Conservation (phyloP, 768 basidiomycete genomes). For the Pholiota conissans region DNA sequence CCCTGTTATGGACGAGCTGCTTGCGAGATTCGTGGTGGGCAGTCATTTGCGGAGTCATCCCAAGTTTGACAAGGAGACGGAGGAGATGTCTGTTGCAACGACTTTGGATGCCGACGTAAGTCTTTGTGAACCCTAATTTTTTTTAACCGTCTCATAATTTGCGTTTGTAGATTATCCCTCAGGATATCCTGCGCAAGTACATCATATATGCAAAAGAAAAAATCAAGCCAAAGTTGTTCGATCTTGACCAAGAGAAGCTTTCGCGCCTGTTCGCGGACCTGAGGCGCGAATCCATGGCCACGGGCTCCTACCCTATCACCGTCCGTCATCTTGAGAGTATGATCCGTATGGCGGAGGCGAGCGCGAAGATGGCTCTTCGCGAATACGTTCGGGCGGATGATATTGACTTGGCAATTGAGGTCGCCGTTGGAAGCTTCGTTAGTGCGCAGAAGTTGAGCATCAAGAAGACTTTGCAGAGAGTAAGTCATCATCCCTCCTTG, state of each 20-base stretch:
- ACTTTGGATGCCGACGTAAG: constrained; percentile 87
- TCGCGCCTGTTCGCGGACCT: constrained; percentile 93
- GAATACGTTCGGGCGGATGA: constrained; percentile 97
- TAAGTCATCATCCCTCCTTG: constrained; percentile 36
- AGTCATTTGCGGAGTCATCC: constrained; percentile 95
- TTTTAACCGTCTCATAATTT: neutral
- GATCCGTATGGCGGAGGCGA: constrained; percentile 99
- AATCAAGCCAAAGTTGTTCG: constrained; percentile 89
- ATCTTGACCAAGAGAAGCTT: constrained; percentile 95
- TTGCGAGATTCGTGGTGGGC: constrained; percentile 97
- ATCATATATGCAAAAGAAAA: constrained; percentile 98
- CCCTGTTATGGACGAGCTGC: constrained; percentile 93
- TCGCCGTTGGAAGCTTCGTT: constrained; percentile 93
- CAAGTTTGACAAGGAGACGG: constrained; percentile 79
- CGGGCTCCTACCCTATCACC: constrained; percentile 98
- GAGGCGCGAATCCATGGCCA: constrained; percentile 92
- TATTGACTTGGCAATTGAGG: constrained; percentile 95
- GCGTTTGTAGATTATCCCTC: constrained; percentile 82
- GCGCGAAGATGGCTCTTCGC: constrained; percentile 96
- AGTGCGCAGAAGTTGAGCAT: constrained; percentile 97
- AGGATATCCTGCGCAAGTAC: constrained; percentile 94
- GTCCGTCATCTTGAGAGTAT: constrained; percentile 97
- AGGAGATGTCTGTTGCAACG: constrained; percentile 94
- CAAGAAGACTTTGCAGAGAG: constrained; percentile 96
- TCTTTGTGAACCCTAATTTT: constrained; percentile 7